Conservation (phyloP, 768 basidiomycete species). For the Lactarius deliciosus region DNA sequence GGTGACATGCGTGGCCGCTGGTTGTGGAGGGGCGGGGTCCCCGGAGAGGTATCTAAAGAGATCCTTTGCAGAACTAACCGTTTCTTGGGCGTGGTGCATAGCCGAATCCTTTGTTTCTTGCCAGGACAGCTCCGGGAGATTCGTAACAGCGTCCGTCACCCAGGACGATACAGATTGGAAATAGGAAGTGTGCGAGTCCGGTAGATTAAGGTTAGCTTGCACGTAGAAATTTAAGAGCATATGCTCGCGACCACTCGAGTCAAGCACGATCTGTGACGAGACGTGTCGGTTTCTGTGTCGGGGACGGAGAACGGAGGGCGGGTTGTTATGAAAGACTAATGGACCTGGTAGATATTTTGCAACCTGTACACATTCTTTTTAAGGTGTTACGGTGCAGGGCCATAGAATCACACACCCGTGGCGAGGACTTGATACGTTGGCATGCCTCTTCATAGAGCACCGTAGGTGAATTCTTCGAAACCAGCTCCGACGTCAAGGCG, state of each 20-base stretch:
- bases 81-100: constrained; percentile 41
- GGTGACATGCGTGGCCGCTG: constrained; percentile 35
- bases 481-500: constrained; percentile 78
- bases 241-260: constrained; percentile 74
- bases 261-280: constrained; percentile 71
- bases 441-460: constrained; percentile 68
- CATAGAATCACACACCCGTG: constrained; percentile 38
- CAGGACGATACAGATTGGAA: constrained; percentile 46
- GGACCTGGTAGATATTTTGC: constrained; percentile 66
- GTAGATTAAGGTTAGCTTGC: constrained; percentile 54
- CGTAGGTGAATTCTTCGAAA: constrained; percentile 86
- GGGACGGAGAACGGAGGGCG: constrained; percentile 71
- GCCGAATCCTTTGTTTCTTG: constrained; percentile 54
- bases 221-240: constrained; percentile 84
- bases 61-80: constrained; percentile 47
- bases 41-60: constrained; percentile 77
- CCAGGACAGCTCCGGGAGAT: constrained; percentile 52
- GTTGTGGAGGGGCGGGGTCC: constrained; percentile 45
- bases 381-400: neutral
- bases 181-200: constrained; percentile 42
- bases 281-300: constrained; percentile 83
- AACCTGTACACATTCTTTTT: constrained; percentile 46
- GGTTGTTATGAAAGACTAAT: constrained; percentile 77
- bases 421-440: constrained; percentile 48
- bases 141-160: constrained; percentile 41